Conservation (phyloP, 2,329 filamentous ascomycete genomes). For the Aureobasidium leucospermi region DNA sequence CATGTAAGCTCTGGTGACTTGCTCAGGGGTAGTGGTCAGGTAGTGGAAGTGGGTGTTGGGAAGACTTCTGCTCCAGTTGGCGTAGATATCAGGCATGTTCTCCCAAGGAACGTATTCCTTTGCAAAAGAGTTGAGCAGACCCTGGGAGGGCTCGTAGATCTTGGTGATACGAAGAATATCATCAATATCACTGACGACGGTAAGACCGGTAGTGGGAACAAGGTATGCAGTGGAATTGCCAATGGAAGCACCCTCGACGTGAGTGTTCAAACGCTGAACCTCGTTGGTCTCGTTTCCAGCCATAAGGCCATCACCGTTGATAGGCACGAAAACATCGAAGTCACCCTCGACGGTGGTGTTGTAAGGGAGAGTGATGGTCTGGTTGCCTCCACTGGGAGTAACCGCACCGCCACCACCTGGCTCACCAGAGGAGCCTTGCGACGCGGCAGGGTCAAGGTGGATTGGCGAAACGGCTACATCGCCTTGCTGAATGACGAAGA, state of each 20-base stretch:
- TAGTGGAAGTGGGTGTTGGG: constrained; percentile 72
- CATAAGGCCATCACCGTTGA: constrained; percentile 53
- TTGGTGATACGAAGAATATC: constrained; percentile 75
- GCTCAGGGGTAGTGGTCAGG: constrained; percentile 72
- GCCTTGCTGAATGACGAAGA: constrained; percentile 68
- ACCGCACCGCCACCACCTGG: constrained; percentile 43
- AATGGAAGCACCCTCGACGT: constrained; percentile 54
- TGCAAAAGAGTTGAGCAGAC: constrained; percentile 69
- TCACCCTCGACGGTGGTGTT: constrained; percentile 62
- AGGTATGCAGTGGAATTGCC: constrained; percentile 73
- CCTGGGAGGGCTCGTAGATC: constrained; percentile 69
- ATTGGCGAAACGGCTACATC: constrained; percentile 55
- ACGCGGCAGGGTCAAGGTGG: constrained; percentile 52
- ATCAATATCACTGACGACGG: constrained; percentile 70
- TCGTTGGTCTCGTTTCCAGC: constrained; percentile 57
- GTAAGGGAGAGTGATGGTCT: constrained; percentile 58
- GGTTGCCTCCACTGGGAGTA: constrained; percentile 51
- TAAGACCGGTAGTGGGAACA: constrained; percentile 62
- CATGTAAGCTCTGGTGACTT: constrained; percentile 72
- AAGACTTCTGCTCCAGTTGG: constrained; percentile 63
- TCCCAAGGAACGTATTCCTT: constrained; percentile 63
- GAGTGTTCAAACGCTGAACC: constrained; percentile 63
- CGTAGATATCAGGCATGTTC: constrained; percentile 74
- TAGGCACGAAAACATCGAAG: constrained; percentile 62
- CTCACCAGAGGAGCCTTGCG: constrained; percentile 46